Conservation (phyloP, 73 alveolate species). For the Symbiodinium natans region DNA sequence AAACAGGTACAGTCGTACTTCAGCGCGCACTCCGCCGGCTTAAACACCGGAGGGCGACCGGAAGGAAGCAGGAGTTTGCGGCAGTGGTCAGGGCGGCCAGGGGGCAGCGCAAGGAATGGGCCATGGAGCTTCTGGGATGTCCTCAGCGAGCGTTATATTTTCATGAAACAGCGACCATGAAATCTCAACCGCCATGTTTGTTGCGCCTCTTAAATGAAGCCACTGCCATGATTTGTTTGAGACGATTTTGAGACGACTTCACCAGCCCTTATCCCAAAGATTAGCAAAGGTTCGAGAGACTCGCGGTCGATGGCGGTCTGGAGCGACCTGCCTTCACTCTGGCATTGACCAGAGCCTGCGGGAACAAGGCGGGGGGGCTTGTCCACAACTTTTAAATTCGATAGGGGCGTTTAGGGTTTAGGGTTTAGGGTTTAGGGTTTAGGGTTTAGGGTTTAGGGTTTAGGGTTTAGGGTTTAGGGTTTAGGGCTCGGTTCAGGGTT, state of each 20-base stretch:
- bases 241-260: too few relatives aligned
- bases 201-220: too few relatives aligned
- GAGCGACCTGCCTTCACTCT: not conserved
- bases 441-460: not conserved
- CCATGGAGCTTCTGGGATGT: not conserved
- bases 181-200: too few relatives aligned
- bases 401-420: not conserved
- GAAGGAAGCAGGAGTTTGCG: not conserved
- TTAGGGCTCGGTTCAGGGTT: not conserved
- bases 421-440: not conserved
- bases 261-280: too few relatives aligned
- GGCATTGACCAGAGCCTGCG: too few relatives aligned
- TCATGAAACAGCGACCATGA: too few relatives aligned
- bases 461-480: not conserved
- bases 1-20: not conserved
- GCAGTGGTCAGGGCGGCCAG: not conserved
- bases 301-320: not conserved
- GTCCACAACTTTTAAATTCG: too few relatives aligned
- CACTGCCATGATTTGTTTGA: too few relatives aligned
- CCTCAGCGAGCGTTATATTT: too few relatives aligned
- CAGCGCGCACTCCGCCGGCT: constrained; percentile 1
- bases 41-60: not conserved
- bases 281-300: not conserved
- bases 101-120: not conserved
- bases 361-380: too few relatives aligned